A percentile compares a stretch with the other conserved stretches of the same genome.
Evolutionary conservation across 2,329 filamentous ascomycete genomes (phyloP).

Genomic region (Cladophialophora yegresii): DNA sequence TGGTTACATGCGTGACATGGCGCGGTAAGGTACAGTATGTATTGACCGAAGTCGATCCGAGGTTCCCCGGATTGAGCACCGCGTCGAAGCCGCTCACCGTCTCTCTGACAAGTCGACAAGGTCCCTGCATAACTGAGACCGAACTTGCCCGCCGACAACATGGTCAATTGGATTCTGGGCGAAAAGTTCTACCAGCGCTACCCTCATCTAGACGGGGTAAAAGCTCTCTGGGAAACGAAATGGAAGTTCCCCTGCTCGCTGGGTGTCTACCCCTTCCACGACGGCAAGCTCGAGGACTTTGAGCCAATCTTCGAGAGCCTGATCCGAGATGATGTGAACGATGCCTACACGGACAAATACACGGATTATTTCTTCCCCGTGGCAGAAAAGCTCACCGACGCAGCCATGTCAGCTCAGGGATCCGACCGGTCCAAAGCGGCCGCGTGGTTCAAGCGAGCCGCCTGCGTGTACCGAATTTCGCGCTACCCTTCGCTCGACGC

Average conservation of each 20-base stretch:
- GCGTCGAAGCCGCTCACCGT: constrained; percentile 11
- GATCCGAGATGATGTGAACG: constrained; percentile 62
- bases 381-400: constrained; percentile 58
- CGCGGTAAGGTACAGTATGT: too few species aligned
- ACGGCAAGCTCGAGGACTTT: constrained; percentile 68
- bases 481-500: constrained; percentile 59
- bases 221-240: constrained; percentile 71
- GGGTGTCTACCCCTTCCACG: constrained; percentile 73
- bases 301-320: constrained; percentile 66
- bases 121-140: background rate
- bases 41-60: constrained; percentile 1
- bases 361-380: constrained; percentile 63
- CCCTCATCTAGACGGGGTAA: constrained; percentile 45
- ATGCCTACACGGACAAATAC: constrained; percentile 66
- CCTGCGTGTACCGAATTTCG: constrained; percentile 69
- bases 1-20: too few species aligned
- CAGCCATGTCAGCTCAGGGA: constrained; percentile 55
- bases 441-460: constrained; percentile 69
- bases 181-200: constrained; percentile 34
- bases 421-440: constrained; percentile 56
- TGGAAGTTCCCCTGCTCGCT: constrained; percentile 68
- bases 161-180: constrained; percentile 34
- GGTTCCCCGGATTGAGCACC: background rate
- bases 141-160: constrained; percentile 4
- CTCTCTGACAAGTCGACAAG: background rate